Conservation (phyloP, 163 green algal genomes). For the Scenedesmus sp. region DNA sequence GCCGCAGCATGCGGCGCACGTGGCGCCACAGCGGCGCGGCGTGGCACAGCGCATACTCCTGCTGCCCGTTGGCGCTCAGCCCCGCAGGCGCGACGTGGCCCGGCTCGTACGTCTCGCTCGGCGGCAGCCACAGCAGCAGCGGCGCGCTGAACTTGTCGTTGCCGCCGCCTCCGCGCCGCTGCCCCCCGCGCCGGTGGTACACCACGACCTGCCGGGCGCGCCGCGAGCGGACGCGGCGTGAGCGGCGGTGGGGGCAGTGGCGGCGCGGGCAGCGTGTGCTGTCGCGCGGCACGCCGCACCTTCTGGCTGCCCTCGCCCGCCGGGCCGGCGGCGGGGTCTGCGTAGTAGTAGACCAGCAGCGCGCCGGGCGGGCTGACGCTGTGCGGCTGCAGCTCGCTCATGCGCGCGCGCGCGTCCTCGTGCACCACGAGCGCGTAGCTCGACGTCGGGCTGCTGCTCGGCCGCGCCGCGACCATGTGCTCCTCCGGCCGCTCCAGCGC, state of each 20-base stretch:
- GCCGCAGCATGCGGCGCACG: slow-evolving; percentile 34
- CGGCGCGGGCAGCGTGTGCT: too few species aligned
- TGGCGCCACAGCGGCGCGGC: slow-evolving; percentile 31
- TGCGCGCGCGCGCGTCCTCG: slow-evolving; percentile 27
- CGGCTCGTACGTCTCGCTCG: slow-evolving; percentile 44
- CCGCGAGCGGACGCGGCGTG: too few species aligned
- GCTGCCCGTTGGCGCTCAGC: too few species aligned
- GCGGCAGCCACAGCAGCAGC: slow-evolving; percentile 64
- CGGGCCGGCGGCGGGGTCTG: slow-evolving; percentile 21
- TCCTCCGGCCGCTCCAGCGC: background rate
- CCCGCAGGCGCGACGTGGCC: slow-evolving; percentile 25
- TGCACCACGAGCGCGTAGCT: too few species aligned
- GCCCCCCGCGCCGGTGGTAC: slow-evolving; percentile 46
- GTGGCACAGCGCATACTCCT: slow-evolving; percentile 40
- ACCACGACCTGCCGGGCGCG: slow-evolving; percentile 51
- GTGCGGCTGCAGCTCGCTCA: slow-evolving; percentile 23
- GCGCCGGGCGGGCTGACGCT: background rate
- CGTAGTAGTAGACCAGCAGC: slow-evolving; percentile 58
- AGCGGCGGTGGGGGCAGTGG: too few species aligned
- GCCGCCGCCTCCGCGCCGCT: too few species aligned
- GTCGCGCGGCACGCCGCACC: background rate
- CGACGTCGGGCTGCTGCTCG: too few species aligned
- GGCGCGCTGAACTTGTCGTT: slow-evolving; percentile 45
- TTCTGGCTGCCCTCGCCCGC: slow-evolving; percentile 25
- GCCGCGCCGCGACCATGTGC: slow-evolving; percentile 33